These are phyloP conservation scores for Trichoderma asperellum DNA, from an alignment of 2,329 filamentous ascomycete genomes.

Conservation along the genomic window DNA sequence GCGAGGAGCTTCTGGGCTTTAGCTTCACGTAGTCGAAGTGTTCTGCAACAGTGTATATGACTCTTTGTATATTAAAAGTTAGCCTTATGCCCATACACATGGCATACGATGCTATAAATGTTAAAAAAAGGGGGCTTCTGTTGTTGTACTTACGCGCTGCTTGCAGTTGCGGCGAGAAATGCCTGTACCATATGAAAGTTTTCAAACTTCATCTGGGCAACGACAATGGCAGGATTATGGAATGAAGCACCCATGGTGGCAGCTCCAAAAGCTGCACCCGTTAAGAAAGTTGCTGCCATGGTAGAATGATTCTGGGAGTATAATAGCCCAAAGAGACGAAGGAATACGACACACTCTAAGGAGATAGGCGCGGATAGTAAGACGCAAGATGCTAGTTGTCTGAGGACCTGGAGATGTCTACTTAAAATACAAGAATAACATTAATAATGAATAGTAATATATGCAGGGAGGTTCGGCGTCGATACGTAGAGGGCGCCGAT, in stretches of 20 bases:
- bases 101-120: neutral
- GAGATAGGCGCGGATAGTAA: neutral
- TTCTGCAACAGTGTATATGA: constrained; percentile 52
- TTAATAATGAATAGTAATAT: neutral
- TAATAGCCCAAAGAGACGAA: neutral
- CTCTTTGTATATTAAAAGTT: constrained; percentile 37
- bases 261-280: constrained; percentile 64
- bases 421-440: neutral
- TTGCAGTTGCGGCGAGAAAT: constrained; percentile 65
- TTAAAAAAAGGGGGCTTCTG: neutral
- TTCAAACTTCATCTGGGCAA: constrained; percentile 61
- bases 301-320: neutral
- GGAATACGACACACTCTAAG: neutral
- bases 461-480: constrained; percentile 4
- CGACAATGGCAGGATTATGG: constrained; percentile 61
- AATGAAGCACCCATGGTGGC: constrained; percentile 65
- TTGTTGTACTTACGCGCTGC: constrained; percentile 57
- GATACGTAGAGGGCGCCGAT: neutral
- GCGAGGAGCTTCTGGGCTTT: constrained; percentile 54
- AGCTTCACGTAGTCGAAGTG: constrained; percentile 48
- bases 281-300: constrained; percentile 44
- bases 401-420: neutral
- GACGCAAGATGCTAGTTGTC: neutral
- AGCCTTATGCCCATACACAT: neutral
- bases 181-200: constrained; percentile 69